Evolutionary conservation across 2,329 filamentous ascomycete species (phyloP), one percentile per base, ranked within the genome.

Genomic region (Alternaria sp.): DNA sequence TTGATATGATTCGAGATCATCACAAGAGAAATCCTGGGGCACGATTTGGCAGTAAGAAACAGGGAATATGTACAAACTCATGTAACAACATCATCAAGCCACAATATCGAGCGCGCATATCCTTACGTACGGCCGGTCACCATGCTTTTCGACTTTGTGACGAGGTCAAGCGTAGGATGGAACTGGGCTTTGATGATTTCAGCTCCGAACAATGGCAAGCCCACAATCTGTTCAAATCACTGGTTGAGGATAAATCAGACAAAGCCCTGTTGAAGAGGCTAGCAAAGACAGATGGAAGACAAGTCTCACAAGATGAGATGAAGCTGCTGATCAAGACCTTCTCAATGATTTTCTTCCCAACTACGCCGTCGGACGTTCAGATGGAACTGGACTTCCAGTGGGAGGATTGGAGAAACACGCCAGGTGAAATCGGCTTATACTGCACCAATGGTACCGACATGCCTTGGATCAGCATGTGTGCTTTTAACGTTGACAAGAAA

Each of bases 241-340:
- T 32, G 4, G 0, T 32, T 11, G 1, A 12, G 14, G 28, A 48
- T 18, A 7, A 1, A 18, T 48, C 46, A 1, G 18, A 5, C 0
- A 3, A 4, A 14, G 18, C 46, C 1, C 4, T 48, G 9, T 1
- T 48, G 3, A 16, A n/a, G 16, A 48, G 18, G 4, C 2, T 48
- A 14, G 46, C 5, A 3, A 3, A 4, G 0, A 5, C 4, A 0
- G 14, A 48, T 32, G 44, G n/a, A 30, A 32, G 1, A 0, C 5
- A 8, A 14, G 44, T 47, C 44, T 3, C 6, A 11, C 4, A 47
- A 20, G 2, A 8, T 3, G 44, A 48, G 18, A 48, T 48, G 44
- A 34, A 9, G 12, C 4, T 0, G 4, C 44, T 48, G 44, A 34
- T 48, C 7, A 4, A 11, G 3, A 4, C 12, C 12, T 4, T 48